Evolutionary conservation across 345 rosid species (phyloP), one percentile per base, ranked within the genome.

Genomic region (Pelargonium nanum): DNA sequence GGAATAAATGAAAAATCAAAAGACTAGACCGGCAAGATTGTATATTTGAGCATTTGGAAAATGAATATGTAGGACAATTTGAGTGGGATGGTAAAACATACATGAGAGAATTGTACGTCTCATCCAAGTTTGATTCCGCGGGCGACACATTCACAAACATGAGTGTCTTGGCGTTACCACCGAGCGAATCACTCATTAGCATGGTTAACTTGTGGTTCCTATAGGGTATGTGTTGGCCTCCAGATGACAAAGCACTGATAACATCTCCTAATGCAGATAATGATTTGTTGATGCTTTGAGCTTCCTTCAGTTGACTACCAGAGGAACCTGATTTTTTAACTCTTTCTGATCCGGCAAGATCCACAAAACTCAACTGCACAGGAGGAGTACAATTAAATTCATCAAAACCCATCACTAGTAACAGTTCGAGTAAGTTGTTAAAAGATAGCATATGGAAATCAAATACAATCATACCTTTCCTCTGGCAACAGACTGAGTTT

Each of bases 141-240:
- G 96, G 97, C 56, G 97, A 89, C 2, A 84, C 90, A 45, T 87
- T 93, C 21, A 93, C 99, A 26, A 93, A 89, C 99, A 89, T 93
- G 40, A 87, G 86, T 0, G 97, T 93, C 72, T 93, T 93, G 0
- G 99, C 99, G 78, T 93, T 93, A 60, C 99, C 99, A 22, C 99
- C 99, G 1, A 93, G 84, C 25, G 99, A 93, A 75, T 93, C 99
- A 22, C 96, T 89, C 97, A 93, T 89, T 70, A 93, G 68, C 99
- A 93, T 87, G 0, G 97, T 93, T 64, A 93, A 57, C 69, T 93
- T 93, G 85, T 93, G 99, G 65, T 93, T 93, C 55, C 97, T 76
- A 24, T 93, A 93, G 9, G 99, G 97, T 52, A 89, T 84, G 64
- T 93, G 97, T 67, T 87, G 99, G 65, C 81, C 72, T 25, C 89